Evolutionary conservation across 2,329 filamentous ascomycete species (phyloP).

Genomic region (Blumeria graminis): DNA sequence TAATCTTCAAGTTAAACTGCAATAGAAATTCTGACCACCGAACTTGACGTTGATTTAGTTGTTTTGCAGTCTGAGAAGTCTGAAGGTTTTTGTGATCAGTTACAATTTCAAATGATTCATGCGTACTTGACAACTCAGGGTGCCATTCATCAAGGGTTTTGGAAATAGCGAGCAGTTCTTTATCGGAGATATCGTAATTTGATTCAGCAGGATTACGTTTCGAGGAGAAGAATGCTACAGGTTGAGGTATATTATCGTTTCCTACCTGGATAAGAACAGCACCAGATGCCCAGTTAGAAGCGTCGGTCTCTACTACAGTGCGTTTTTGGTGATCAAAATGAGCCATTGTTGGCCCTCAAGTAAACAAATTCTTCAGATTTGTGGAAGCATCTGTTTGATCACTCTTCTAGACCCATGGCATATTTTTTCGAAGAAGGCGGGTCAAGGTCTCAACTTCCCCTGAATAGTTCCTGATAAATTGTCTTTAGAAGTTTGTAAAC

Average conservation of each 20-base stretch:
- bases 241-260: neutral
- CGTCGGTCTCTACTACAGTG: too few species aligned
- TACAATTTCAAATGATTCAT: slow-evolving; percentile 5
- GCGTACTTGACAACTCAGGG: slow-evolving; percentile 6
- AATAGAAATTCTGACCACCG: neutral
- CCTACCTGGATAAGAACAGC: neutral
- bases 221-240: neutral
- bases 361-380: too few species aligned
- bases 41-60: neutral
- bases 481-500: neutral
- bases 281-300: too few species aligned
- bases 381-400: too few species aligned
- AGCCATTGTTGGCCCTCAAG: too few species aligned
- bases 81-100: slow-evolving; percentile 12
- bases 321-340: too few species aligned
- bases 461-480: too few species aligned
- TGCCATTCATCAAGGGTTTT: slow-evolving; percentile 9
- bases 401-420: too few species aligned
- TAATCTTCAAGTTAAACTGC: neutral
- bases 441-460: neutral
- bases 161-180: slow-evolving; percentile 17
- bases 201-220: neutral
- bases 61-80: neutral
- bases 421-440: neutral
- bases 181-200: slow-evolving; percentile 17